Conservation (phyloP, 2,329 filamentous ascomycete genomes). For the Claviceps africana region DNA sequence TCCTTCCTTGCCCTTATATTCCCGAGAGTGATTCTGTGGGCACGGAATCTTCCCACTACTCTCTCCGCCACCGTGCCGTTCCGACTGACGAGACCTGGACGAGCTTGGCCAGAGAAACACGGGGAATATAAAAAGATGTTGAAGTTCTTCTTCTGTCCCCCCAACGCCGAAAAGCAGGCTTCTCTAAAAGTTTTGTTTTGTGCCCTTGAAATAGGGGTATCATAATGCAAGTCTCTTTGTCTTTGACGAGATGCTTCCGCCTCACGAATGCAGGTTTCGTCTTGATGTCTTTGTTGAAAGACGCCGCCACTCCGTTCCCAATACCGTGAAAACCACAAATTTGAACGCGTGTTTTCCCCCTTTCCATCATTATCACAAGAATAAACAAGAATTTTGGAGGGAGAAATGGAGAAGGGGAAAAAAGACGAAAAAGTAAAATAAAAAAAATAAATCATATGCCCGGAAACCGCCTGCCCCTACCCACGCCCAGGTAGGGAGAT, state of each 20-base stretch:
- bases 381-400: slow-evolving; percentile 7
- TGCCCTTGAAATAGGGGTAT: slow-evolving; percentile 22
- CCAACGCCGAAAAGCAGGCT: slow-evolving; percentile 24
- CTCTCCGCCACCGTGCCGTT: background rate
- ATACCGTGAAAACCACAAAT: slow-evolving; percentile 19
- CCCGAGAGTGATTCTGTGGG: no score
- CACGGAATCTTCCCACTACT: no score
- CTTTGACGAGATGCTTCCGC: slow-evolving; percentile 17
- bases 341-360: background rate
- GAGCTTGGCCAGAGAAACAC: slow-evolving; percentile 26
- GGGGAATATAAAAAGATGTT: slow-evolving; percentile 31
- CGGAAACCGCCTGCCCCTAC: slow-evolving; percentile 20
- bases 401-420: slow-evolving; percentile 3
- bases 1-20: background rate
- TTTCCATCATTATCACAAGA: slow-evolving; percentile 8
- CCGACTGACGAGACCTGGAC: slow-evolving; percentile 19
- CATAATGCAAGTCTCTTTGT: slow-evolving; percentile 24
- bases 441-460: slow-evolving; percentile 15
- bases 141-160: slow-evolving; percentile 32
- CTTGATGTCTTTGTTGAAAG: slow-evolving; percentile 33
- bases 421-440: no score
- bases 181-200: slow-evolving; percentile 14
- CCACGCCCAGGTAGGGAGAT: slow-evolving; percentile 19
- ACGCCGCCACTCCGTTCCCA: slow-evolving; percentile 25
- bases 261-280: slow-evolving; percentile 25